phyloP scores from a whole-genome alignment of 495 filamentous ascomycete species.

The Aspergillus sparsus region DNA sequence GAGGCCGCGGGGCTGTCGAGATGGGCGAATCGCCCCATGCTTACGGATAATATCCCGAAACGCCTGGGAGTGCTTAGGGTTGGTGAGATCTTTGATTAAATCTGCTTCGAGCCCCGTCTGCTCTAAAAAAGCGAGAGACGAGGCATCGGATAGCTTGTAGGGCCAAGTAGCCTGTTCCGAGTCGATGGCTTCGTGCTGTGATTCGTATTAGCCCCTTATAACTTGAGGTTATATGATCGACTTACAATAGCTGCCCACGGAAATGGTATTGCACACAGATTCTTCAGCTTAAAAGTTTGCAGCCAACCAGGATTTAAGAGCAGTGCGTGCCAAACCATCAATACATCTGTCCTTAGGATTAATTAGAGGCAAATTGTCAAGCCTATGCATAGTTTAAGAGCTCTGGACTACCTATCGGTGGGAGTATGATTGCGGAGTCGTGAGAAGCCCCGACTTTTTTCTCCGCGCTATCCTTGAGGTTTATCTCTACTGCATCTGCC shows the following conservation, averaged over 20 bases:
- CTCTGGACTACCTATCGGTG: neutral
- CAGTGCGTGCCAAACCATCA: slow-evolving; percentile 10
- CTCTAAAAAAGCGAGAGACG: neutral
- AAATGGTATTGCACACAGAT: neutral
- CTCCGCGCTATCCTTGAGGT: neutral
- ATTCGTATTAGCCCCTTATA: neutral
- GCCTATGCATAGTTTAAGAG: no score
- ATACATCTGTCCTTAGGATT: neutral
- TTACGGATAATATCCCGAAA: neutral
- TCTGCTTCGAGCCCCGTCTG: neutral
- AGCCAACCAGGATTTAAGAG: slow-evolving; percentile 8
- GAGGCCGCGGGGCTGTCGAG: neutral
- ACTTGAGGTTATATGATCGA: neutral
- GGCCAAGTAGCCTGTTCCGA: neutral
- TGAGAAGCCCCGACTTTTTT: no score
- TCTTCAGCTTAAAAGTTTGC: neutral
- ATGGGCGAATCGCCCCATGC: neutral
- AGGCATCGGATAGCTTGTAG: neutral
- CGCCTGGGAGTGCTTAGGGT: neutral
- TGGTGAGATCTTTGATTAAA: neutral
- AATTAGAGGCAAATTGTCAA: neutral
- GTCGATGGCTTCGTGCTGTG: neutral
- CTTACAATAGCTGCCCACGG: slow-evolving; percentile 7
- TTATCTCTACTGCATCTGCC: neutral
- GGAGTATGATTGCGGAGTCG: neutral